Evolutionary conservation across 2,329 filamentous ascomycete genomes (phyloP).

Genomic region (Hypoxylon sp.): DNA sequence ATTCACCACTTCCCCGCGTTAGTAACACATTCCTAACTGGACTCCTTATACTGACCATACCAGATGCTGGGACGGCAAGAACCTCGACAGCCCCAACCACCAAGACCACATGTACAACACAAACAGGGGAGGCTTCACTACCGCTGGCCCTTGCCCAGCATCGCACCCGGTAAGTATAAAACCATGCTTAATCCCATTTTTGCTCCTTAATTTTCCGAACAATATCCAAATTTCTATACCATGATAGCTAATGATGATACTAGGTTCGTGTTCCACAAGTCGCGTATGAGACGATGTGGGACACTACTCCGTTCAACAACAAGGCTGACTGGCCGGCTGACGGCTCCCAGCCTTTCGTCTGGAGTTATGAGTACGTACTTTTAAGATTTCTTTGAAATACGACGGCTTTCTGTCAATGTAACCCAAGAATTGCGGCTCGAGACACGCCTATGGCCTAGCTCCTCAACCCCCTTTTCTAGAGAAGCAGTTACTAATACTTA

Average conservation of each 20-base stretch:
- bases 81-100: constrained; percentile 53
- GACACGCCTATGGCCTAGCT: neutral
- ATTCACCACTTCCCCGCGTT: constrained; percentile 59
- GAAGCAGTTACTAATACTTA: neutral
- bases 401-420: neutral
- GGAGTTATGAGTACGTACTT: constrained; percentile 50
- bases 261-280: constrained; percentile 56
- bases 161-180: constrained; percentile 51
- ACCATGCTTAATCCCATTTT: neutral
- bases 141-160: constrained; percentile 56
- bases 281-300: constrained; percentile 64
- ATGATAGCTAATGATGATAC: neutral
- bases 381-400: neutral
- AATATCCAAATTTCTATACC: neutral
- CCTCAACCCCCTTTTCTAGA: neutral
- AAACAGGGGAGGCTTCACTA: constrained; percentile 51
- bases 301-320: constrained; percentile 58
- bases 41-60: constrained; percentile 45
- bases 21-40: constrained; percentile 17
- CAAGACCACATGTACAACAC: constrained; percentile 59
- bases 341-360: constrained; percentile 56
- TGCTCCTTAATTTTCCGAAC: neutral
- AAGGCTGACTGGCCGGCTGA: constrained; percentile 57
- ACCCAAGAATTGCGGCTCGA: neutral
- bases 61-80: constrained; percentile 52